Percentiles rank a stretch among this genome's conserved stretches.
Evolutionary conservation across 306 rosid species (phyloP).

Genomic region (Alnus glutinosa): DNA sequence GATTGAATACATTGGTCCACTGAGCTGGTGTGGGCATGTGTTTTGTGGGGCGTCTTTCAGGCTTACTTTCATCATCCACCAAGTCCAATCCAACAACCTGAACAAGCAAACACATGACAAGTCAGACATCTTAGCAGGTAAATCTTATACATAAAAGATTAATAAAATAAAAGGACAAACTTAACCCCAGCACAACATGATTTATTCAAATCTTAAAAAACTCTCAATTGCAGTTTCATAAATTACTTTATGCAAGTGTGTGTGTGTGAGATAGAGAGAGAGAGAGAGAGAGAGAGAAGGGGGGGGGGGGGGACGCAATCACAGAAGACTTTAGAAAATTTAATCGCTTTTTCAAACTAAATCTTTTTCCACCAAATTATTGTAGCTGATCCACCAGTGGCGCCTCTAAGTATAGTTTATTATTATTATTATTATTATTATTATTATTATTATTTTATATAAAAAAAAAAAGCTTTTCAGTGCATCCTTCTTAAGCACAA

Average conservation of each 20-base stretch:
- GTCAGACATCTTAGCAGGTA: slow-evolving; percentile 1
- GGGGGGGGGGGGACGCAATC: background rate
- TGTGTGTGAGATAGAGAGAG: background rate
- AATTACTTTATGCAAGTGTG: too few relatives aligned
- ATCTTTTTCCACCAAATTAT: background rate
- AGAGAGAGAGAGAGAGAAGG: background rate
- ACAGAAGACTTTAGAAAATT: background rate
- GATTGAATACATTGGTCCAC: slow-evolving; percentile 95
- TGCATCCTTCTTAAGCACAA: too few relatives aligned
- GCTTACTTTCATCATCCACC: slow-evolving; percentile 96
- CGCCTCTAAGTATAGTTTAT: too few relatives aligned
- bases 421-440: too few relatives aligned
- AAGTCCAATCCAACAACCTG: slow-evolving; percentile 96
- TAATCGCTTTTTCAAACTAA: background rate
- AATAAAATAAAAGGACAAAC: background rate
- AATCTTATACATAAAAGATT: background rate
- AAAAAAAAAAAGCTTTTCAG: too few relatives aligned
- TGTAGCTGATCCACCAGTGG: too few relatives aligned
- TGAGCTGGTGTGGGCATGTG: slow-evolving; percentile 99
- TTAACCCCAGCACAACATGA: slow-evolving; percentile 8
- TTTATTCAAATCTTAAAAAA: slow-evolving; percentile 5
- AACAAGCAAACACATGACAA: slow-evolving; percentile 23
- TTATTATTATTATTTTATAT: too few relatives aligned
- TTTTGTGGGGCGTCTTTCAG: slow-evolving; percentile 97
- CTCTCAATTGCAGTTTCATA: background rate